phyloP scores from a whole-genome alignment of 2,329 filamentous ascomycete species.

The Volutella citrinella region DNA sequence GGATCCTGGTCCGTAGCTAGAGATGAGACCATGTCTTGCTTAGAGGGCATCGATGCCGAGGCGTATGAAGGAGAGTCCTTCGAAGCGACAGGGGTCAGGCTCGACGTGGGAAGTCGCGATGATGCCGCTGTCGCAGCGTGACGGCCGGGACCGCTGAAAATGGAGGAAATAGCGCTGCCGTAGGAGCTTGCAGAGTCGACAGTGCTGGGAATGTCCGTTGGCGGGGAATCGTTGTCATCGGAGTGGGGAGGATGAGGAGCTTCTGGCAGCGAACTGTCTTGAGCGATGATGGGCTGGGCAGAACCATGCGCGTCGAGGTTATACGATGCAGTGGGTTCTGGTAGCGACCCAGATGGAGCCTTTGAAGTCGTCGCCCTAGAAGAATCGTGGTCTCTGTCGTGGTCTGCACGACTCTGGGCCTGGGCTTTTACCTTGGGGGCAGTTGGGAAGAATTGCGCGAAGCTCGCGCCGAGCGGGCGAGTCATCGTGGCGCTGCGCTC shows the following conservation, averaged over 20 bases:
- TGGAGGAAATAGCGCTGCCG: conserved; percentile 67
- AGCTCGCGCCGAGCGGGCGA: conserved; percentile 73
- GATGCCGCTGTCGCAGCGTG: conserved; percentile 40
- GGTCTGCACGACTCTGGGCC: conserved; percentile 31
- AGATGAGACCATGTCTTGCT: conserved; percentile 53
- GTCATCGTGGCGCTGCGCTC: conserved; percentile 64
- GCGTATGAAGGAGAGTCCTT: conserved; percentile 51
- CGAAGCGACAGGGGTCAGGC: conserved; percentile 48
- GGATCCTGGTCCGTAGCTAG: conserved; percentile 41
- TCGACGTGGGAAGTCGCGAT: conserved; percentile 42
- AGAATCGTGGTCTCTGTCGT: conserved; percentile 31
- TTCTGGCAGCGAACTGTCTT: conserved; percentile 23
- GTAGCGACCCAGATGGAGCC: conserved; percentile 19
- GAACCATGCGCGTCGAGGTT: conserved; percentile 23
- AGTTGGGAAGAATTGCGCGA: conserved; percentile 83
- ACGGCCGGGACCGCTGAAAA: conserved; percentile 56
- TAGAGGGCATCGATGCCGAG: conserved; percentile 46
- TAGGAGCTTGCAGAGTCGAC: conserved; percentile 71
- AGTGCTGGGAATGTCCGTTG: conserved; percentile 67
- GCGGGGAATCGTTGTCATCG: conserved; percentile 58
- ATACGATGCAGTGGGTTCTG: conserved; percentile 19
- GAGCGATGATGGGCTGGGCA: conserved; percentile 16
- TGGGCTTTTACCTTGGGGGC: conserved; percentile 62
- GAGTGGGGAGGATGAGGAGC: conserved; percentile 24
- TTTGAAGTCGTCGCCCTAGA: conserved; percentile 23